Base-by-base conservation (phyloP, 2,329 filamentous ascomycete genomes). In the Annulohypoxylon truncatum region DNA sequence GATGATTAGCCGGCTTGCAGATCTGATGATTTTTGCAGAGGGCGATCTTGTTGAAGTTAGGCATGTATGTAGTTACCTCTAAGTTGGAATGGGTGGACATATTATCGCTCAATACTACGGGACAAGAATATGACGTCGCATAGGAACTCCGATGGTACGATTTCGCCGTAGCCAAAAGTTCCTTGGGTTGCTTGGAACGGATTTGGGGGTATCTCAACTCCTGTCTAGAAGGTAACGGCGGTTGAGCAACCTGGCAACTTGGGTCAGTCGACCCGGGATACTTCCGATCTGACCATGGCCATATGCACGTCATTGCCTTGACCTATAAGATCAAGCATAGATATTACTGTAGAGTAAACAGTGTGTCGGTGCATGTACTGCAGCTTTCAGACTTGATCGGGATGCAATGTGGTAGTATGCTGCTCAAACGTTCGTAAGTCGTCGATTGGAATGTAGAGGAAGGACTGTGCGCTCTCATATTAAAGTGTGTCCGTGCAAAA, bases 291-390 rank as follows among this genome's bases (percentile, higher is more conserved):
- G 55, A 64, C 61, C 58, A 70, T 61, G 51, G 29, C 54, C 53
- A 52, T 56, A 53, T 70, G 67, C 67, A 70, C 67, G 67, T 70
- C 67, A 70, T 66, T 47, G 44, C 42, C 51, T 63, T 44, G 51
- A 51, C 67, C 67, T 68, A 70, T 70, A 10, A 47, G 15, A 61
- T 44, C 29, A 44, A 26, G 15, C 29, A 44, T 44, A 47, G 42
- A 67, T 59, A 69, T 68, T 68, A 59, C 61, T 56, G 66, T 59
- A 64, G 33, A 69, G 42, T 59, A 64, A 53, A 59, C 42, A 61
- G 33, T 33, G 20, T 56, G 24, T 52, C 26, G 48, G 42, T 40
- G 51, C 58, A 67, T 68, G 58, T 50, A 52, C 61, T 54, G 57
- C 44, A 65, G 58, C 51, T 57, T 28, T 58, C 22, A 29, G 40